Base-by-base conservation (phyloP, 1,284 basidiomycete species). In the Amylostereum chailletii region DNA sequence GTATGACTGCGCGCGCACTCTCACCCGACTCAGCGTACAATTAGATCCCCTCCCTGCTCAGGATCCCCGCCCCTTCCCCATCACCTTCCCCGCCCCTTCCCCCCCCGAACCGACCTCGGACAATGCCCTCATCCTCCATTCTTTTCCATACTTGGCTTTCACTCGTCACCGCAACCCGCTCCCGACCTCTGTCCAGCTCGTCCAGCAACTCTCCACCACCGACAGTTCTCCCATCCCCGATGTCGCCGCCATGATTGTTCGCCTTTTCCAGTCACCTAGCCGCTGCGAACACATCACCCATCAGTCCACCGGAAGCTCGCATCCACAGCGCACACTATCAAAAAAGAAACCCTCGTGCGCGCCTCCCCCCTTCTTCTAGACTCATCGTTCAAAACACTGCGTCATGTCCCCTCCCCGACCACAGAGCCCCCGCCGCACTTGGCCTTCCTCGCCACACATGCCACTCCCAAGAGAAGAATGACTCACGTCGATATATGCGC, bases 121-220 rank as follows among this genome's bases (percentile, higher is more conserved):
- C 19, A 19, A 19, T 19, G 19, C 19, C 19, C 19, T 19, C 19
- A 19, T 47, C 44, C 45, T 49, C 42, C 10, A 42, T 19, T 32
- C 27, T 31, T 9, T 38, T 50, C 41, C 30, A 33, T 45, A 42
- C 47, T 36, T 36, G 5, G 29, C 43, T 51, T 53, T 51, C 51
- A 44, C 11, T 6, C 40, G 46, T 46, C n/a, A 37, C 51, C 45
- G 39, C 26, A 45, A 48, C 31, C 47, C 37, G 19, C 36, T 38
- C 31, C n/a, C n/a, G 43, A 43, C 4, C 29, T 37, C 34, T 11
- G 34, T 32, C 40, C 75, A 76, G 3, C 56, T 48, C 6, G 61
- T 62, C 30, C 54, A 59, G 49, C 74, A 75, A 51, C 70, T 69
- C 51, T 75, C 70, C 27, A 75, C 59, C n/a, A 76, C 55, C 10